Percentiles rank a stretch among this genome's conserved stretches.
These are phyloP conservation scores for Zelopaecilomyces penicillatus DNA, from an alignment of 2,329 filamentous ascomycete species.

Conservation along the genomic window DNA sequence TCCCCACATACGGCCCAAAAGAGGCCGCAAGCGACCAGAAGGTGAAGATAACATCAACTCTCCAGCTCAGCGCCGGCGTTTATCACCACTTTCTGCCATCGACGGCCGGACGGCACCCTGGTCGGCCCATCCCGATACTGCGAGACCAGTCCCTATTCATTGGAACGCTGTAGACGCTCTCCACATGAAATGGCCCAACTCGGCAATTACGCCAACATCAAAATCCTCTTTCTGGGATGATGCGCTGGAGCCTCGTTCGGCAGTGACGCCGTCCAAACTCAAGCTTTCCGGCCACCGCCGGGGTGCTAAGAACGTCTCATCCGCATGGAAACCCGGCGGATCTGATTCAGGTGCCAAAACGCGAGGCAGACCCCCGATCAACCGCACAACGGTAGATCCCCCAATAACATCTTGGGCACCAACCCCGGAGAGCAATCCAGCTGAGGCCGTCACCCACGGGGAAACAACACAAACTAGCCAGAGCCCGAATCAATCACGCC, in stretches of 20 bases:
- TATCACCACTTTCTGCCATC: constrained; percentile 43
- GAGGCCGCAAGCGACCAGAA: constrained; percentile 55
- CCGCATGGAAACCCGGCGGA: constrained; percentile 70
- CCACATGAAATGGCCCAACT: constrained; percentile 64
- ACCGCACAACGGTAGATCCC: constrained; percentile 48
- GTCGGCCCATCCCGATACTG: constrained; percentile 37
- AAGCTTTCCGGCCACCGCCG: constrained; percentile 47
- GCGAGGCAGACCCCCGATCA: constrained; percentile 71
- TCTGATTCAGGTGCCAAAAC: constrained; percentile 59
- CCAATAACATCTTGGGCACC: constrained; percentile 50
- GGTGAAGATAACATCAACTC: constrained; percentile 40
- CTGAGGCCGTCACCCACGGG: constrained; percentile 25
- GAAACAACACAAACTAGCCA: neutral
- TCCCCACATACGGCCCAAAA: constrained; percentile 61
- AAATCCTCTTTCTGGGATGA: constrained; percentile 47
- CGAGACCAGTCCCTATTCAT: constrained; percentile 21
- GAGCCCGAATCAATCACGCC: constrained; percentile 3
- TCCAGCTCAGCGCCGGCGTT: constrained; percentile 51
- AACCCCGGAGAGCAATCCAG: constrained; percentile 35
- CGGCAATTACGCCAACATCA: constrained; percentile 62
- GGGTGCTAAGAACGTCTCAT: constrained; percentile 78
- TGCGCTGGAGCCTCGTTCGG: constrained; percentile 58
- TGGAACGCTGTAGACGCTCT: constrained; percentile 48
- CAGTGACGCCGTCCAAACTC: constrained; percentile 57
- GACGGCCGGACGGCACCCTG: constrained; percentile 33